These are phyloP conservation scores for Sarcodon sp. DNA, from an alignment of 768 basidiomycete species.

Conservation along the genomic window DNA sequence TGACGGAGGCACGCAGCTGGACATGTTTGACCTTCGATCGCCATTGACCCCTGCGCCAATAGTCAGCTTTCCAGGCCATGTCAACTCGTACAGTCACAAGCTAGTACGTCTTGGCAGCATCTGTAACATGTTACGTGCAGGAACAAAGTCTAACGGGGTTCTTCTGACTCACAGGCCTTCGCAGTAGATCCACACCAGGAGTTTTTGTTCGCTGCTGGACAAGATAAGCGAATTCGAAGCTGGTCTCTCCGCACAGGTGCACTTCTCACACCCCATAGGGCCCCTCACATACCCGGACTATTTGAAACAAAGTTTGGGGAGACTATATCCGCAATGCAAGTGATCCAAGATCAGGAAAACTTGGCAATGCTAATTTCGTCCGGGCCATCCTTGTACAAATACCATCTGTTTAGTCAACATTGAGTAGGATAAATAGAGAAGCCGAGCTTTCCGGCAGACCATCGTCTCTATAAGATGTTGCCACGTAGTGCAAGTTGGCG, in stretches of 20 bases:
- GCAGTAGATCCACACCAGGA: constrained; percentile 40
- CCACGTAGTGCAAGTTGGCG: too few relatives aligned
- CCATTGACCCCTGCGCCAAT: constrained; percentile 28
- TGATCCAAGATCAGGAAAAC: background rate
- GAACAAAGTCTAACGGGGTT: background rate
- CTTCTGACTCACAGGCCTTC: constrained; percentile 34
- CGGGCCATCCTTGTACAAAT: too few relatives aligned
- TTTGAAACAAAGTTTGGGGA: background rate
- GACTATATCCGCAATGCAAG: background rate
- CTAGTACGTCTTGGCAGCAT: constrained; percentile 27
- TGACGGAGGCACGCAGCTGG: constrained; percentile 26
- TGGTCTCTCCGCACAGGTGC: constrained; percentile 57
- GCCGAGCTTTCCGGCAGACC: too few relatives aligned
- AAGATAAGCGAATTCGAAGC: constrained; percentile 47
- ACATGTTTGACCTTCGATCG: constrained; percentile 52
- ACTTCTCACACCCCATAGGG: constrained; percentile 13
- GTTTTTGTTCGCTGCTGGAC: constrained; percentile 57
- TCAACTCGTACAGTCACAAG: constrained; percentile 37
- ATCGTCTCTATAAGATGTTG: too few relatives aligned
- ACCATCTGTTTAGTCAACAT: too few relatives aligned
- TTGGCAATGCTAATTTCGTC: too few relatives aligned
- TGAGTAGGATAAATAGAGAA: too few relatives aligned
- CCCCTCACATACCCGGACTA: background rate
- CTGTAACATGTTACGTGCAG: background rate
- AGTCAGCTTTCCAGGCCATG: constrained; percentile 37